These are phyloP conservation scores for Hondaea fermentalgiana DNA, from an alignment of 108 stramenopile species.

Conservation along the genomic window DNA sequence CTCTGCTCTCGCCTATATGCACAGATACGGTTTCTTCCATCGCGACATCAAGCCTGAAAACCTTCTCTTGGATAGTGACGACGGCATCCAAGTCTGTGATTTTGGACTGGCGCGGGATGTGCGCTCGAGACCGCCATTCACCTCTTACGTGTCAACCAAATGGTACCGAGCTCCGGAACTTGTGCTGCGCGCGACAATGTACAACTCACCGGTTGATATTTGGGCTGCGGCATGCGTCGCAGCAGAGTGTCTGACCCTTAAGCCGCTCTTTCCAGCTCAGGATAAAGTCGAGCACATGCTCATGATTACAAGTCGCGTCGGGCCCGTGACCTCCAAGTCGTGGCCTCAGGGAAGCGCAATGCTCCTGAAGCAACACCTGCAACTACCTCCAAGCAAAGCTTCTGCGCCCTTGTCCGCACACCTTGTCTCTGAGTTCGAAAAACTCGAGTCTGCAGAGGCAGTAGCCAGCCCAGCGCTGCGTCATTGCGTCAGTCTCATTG, in stretches of 20 bases:
- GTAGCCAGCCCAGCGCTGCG: too few species aligned
- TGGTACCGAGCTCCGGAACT: conserved; percentile 38
- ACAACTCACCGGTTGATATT: conserved; percentile 9
- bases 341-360: background rate
- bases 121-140: conserved; percentile 31
- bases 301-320: background rate
- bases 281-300: conserved; percentile 10
- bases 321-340: background rate
- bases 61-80: background rate
- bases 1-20: conserved; percentile 17
- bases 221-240: conserved; percentile 20
- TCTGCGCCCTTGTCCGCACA: background rate
- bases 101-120: conserved; percentile 26
- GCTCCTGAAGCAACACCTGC: background rate
- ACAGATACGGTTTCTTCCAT: conserved; percentile 28
- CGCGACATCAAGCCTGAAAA: conserved; percentile 46
- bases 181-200: background rate
- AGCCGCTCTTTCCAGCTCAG: conserved; percentile 19
- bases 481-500: background rate
- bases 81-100: conserved; percentile 19
- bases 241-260: background rate
- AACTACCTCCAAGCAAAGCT: background rate
- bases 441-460: background rate
- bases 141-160: conserved; percentile 28
- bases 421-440: background rate